Evolutionary conservation across 306 rosid species (phyloP), one percentile per base, ranked within the genome.

Genomic region (Alnus rubra): DNA sequence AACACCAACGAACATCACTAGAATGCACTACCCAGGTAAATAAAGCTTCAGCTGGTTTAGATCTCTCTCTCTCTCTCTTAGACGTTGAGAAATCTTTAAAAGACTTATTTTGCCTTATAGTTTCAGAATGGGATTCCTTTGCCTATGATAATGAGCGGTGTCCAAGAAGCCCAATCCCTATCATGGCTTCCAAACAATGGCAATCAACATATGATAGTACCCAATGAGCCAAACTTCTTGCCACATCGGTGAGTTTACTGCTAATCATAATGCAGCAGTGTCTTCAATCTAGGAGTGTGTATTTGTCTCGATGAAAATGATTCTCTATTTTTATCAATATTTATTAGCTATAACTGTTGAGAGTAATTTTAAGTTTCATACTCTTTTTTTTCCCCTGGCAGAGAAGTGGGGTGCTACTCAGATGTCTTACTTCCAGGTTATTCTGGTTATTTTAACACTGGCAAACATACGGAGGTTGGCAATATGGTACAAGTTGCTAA

Each of bases 161-260:
- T 86, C 65, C 97, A 87, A 80, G 97, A 92, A 80, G 76, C 87
- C 8, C 93, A 88, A 76, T 82, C 90, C 33, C 39, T 90, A 18
- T 81, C 92, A 62, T 92, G 97, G 97, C 82, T 86, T 79, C 68
- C 87, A 78, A 87, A 84, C 75, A 74, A 80, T 42, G 90, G 86
- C 77, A 83, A 81, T 71, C 89, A 83, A 62, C 88, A 81, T 4
- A 47, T 90, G 85, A 65, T 90, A 70, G 48, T 85, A 76, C 85
- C 89, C 12, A 71, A 31, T 45, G 89, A 90, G 54, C 82, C 87
- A 7, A 84, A 89, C 83, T 90, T 23, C 86, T 75, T 88, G 23
- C 82, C 83, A 78, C 84, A 74, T 70, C 84, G 90, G 97, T 92
- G 64, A 77, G 93, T 76, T 75, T 47, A 75, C 81, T 76, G 16